phyloP scores from a whole-genome alignment of 345 rosid genomes.

The Gossypium thurberi region DNA sequence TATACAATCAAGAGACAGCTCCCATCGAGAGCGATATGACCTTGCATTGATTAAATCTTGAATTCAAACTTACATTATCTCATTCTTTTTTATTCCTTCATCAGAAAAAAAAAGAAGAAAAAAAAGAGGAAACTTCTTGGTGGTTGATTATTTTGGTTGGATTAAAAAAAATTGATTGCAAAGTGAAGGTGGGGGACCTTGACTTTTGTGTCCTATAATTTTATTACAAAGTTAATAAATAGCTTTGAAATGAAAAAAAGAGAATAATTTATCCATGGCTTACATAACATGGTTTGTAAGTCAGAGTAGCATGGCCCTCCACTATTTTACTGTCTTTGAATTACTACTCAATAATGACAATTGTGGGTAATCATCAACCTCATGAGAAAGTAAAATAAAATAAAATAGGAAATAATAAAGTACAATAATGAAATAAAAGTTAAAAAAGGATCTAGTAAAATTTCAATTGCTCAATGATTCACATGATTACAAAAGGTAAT shows the following conservation, averaged over 20 bases:
- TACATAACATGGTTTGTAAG: neutral
- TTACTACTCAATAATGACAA: neutral
- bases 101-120: too few relatives aligned
- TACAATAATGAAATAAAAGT: too few relatives aligned
- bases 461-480: neutral
- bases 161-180: neutral
- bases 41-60: too few relatives aligned
- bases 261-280: neutral
- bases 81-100: too few relatives aligned
- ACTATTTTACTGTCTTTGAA: neutral
- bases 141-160: constrained; percentile 19
- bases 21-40: too few relatives aligned
- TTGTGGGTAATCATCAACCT: neutral
- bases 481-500: too few relatives aligned
- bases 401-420: too few relatives aligned
- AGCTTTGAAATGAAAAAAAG: neutral
- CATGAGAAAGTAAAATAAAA: neutral
- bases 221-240: neutral
- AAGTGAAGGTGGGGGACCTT: constrained; percentile 9
- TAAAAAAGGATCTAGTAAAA: neutral
- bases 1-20: too few relatives aligned
- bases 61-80: too few relatives aligned
- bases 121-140: neutral
- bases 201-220: neutral
- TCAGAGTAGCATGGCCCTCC: constrained; percentile 17